Percentiles rank a stretch among this genome's conserved stretches.
Evolutionary conservation across 1,284 basidiomycete species (phyloP).

Genomic region (Lentinula novae-zelandiae): DNA sequence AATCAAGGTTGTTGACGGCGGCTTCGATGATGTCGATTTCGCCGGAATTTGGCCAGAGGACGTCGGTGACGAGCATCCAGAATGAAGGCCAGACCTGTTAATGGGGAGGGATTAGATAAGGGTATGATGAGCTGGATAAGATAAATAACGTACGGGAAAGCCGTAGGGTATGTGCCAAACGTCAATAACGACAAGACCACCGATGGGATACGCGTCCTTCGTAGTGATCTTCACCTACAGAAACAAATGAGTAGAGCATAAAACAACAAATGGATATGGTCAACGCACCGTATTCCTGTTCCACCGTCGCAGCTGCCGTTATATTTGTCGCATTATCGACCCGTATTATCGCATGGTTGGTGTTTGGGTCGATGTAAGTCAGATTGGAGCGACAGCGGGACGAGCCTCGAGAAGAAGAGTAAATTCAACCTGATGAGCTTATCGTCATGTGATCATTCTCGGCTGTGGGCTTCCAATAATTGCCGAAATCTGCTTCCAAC

Average conservation of each 20-base stretch:
- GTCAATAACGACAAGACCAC: constrained; percentile 60
- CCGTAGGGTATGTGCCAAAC: constrained; percentile 57
- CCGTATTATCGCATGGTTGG: constrained; percentile 44
- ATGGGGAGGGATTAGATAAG: not conserved
- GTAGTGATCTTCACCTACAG: constrained; percentile 48
- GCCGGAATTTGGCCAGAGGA: constrained; percentile 50
- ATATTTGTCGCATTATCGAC: constrained; percentile 41
- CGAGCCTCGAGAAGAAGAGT: not conserved
- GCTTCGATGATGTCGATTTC: constrained; percentile 58
- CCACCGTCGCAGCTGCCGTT: constrained; percentile 32
- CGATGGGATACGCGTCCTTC: constrained; percentile 44
- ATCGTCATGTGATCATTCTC: not conserved
- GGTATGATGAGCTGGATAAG: too few species aligned
- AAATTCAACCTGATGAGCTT: too few species aligned
- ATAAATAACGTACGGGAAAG: constrained; percentile 35
- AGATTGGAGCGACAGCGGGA: constrained; percentile 17
- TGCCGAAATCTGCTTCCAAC: not conserved
- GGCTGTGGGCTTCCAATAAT: not conserved
- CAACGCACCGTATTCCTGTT: constrained; percentile 45
- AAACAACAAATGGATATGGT: not conserved
- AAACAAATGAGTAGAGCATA: not conserved
- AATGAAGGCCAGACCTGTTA: constrained; percentile 41
- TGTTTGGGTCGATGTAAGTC: constrained; percentile 36
- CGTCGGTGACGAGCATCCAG: constrained; percentile 19
- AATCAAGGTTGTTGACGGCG: constrained; percentile 36